Percentiles rank a stretch among this genome's conserved stretches.
Evolutionary conservation across 345 rosid genomes (phyloP).

Genomic region (Crucihimalaya himalaica): DNA sequence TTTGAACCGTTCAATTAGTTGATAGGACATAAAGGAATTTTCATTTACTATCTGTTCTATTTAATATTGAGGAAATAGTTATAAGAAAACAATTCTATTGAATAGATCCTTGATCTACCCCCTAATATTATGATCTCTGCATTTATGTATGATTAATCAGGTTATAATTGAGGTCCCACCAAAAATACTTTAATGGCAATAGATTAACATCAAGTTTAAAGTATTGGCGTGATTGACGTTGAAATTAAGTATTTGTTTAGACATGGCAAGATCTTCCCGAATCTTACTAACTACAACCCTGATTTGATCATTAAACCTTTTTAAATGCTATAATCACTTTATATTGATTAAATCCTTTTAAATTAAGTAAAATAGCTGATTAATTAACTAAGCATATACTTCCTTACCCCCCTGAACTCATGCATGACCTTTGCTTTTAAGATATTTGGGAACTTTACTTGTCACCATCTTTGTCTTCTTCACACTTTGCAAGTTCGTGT

Average conservation of each 20-base stretch:
- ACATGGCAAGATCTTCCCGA: slow-evolving; percentile 52
- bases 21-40: slow-evolving; percentile 42
- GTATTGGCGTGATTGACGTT: slow-evolving; percentile 83
- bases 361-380: neutral
- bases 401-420: slow-evolving; percentile 45
- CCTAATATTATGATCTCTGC: slow-evolving; percentile 36
- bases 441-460: slow-evolving; percentile 37
- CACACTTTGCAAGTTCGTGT: slow-evolving; percentile 33
- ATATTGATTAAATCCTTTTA: slow-evolving; percentile 14
- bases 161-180: slow-evolving; percentile 43
- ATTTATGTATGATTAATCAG: slow-evolving; percentile 32
- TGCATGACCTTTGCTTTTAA: slow-evolving; percentile 42
- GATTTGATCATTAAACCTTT: slow-evolving; percentile 42
- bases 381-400: slow-evolving; percentile 24
- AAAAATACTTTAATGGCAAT: slow-evolving; percentile 24
- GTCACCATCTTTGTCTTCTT: slow-evolving; percentile 43
- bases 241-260: slow-evolving; percentile 47
- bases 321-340: slow-evolving; percentile 21
- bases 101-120: slow-evolving; percentile 35
- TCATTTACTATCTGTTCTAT: slow-evolving; percentile 4
- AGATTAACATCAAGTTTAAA: slow-evolving; percentile 45
- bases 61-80: slow-evolving; percentile 22
- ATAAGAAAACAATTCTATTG: slow-evolving; percentile 23
- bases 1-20: slow-evolving; percentile 39
- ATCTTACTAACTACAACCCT: slow-evolving; percentile 68